Base-by-base conservation (phyloP, 2,329 filamentous ascomycete species). In the Calonectria multiphialidica region DNA sequence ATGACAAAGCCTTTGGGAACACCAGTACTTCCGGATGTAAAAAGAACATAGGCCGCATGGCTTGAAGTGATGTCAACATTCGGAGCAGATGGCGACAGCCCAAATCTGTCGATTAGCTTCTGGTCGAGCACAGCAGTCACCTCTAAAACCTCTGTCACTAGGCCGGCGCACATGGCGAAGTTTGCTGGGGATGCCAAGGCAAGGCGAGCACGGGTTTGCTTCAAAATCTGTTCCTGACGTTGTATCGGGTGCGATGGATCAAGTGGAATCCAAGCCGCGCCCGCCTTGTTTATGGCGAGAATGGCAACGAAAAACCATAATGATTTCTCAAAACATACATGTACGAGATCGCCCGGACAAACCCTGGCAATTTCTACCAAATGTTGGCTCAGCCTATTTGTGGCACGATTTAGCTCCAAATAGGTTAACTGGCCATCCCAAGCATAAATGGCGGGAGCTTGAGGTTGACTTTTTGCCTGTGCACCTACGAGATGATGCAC, bases 21-120 rank as follows among this genome's bases (percentile, higher is more conserved):
- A 9, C 89, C 89, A 0, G 89, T 90, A 45, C 86, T 89, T 37
- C 89, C 89, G 4, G 88, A 90, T 12, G 89, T 90, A 78, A 90
- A 90, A 75, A 89, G 86, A 72, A 88, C 86, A 57, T 81, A 81
- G 1, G 61, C 37, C 5, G 49, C 28, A 25, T 55, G 62, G 18
- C 40, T 16, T 7, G 62, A 13, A 21, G 45, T 50, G 33, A 50
- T 33, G 16, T 23, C 16, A 42, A 30, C 45, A 12, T 4, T 5
- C 5, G 55, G 55, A 8, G 55, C 2, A 9, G n/a, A 10, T 12
- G 55, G 55, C 25, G 35, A 30, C 12, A 12, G 21, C 15, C 55
- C 55, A 10, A 42, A 61, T 40, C 13, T 61, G 23, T 12, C 15
- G 23, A 21, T 4, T 2, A 61, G 8, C 23, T 44, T 30, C n/a